Percentiles rank a stretch among this genome's conserved stretches.
phyloP scores from a whole-genome alignment of 2,329 filamentous ascomycete genomes.

The Mollisiaceae sp. region DNA sequence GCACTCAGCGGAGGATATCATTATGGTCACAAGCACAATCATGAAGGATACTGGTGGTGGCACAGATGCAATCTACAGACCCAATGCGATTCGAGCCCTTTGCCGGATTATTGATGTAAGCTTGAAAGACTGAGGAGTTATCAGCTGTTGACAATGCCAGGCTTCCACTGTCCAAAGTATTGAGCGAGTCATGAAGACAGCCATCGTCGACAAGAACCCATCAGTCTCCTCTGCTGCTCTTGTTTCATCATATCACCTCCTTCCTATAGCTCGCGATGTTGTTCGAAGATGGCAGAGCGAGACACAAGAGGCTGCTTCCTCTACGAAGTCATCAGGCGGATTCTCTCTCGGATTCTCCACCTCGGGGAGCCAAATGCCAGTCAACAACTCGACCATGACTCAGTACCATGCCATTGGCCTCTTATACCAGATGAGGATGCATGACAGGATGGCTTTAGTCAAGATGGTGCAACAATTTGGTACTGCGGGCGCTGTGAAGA shows the following conservation, averaged over 20 bases:
- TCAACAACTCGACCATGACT: slow-evolving; percentile 95
- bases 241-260: slow-evolving; percentile 95
- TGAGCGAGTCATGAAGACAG: slow-evolving; percentile 97
- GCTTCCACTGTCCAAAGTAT: slow-evolving; percentile 96
- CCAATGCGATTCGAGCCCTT: slow-evolving; percentile 93
- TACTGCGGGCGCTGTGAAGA: slow-evolving; percentile 89
- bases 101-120: slow-evolving; percentile 96
- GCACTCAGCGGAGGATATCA: slow-evolving; percentile 94
- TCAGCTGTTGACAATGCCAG: slow-evolving; percentile 51
- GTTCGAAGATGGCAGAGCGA: slow-evolving; percentile 98
- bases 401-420: slow-evolving; percentile 99
- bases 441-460: slow-evolving; percentile 96
- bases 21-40: slow-evolving; percentile 99
- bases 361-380: slow-evolving; percentile 72
- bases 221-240: slow-evolving; percentile 96
- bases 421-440: slow-evolving; percentile 95
- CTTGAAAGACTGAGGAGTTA: slow-evolving; percentile 33
- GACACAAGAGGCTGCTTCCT: slow-evolving; percentile 93
- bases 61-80: slow-evolving; percentile 90
- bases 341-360: slow-evolving; percentile 93
- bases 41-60: slow-evolving; percentile 99
- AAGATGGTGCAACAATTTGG: slow-evolving; percentile 99
- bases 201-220: slow-evolving; percentile 98
- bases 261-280: slow-evolving; percentile 93
- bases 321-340: slow-evolving; percentile 84